A percentile compares a stretch with the other conserved stretches of the same genome.
Evolutionary conservation across 2,329 filamentous ascomycete genomes (phyloP).

Genomic region (Colletotrichum aenigma): DNA sequence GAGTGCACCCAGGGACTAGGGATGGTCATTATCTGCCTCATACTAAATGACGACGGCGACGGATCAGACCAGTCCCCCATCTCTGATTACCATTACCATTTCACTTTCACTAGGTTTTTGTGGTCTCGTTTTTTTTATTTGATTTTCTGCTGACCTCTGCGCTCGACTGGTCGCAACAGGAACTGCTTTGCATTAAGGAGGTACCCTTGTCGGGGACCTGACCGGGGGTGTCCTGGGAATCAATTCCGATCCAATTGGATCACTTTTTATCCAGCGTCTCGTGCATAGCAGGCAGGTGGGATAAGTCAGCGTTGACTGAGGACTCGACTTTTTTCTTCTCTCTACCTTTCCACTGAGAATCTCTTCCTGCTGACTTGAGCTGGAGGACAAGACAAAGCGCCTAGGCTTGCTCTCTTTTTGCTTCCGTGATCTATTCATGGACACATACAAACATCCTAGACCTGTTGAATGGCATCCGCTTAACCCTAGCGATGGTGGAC

Average conservation of each 20-base stretch:
- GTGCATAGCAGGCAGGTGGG: not conserved
- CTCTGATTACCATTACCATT: not conserved
- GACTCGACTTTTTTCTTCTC: not conserved
- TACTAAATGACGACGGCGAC: not conserved
- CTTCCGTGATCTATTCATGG: not conserved
- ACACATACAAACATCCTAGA: not conserved
- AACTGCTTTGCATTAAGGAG: not conserved
- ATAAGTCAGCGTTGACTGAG: conserved; percentile 14
- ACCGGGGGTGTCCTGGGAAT: not conserved
- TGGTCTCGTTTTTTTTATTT: not conserved
- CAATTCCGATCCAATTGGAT: conserved; percentile 5
- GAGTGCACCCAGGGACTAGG: not conserved
- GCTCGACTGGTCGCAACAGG: not conserved
- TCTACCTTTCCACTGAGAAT: not conserved
- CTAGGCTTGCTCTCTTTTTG: not conserved
- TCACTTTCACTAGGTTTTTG: not conserved
- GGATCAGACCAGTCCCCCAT: not conserved
- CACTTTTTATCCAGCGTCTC: not conserved
- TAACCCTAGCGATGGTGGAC: not conserved
- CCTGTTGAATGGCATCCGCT: not conserved
- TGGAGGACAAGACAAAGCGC: conserved; percentile 1
- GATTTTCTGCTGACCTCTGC: not conserved
- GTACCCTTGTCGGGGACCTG: not conserved
- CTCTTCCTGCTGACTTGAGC: not conserved
- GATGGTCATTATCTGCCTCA: not conserved